These are phyloP conservation scores for Lentinus polychrous DNA, from an alignment of 1,284 basidiomycete species.

Conservation along the genomic window DNA sequence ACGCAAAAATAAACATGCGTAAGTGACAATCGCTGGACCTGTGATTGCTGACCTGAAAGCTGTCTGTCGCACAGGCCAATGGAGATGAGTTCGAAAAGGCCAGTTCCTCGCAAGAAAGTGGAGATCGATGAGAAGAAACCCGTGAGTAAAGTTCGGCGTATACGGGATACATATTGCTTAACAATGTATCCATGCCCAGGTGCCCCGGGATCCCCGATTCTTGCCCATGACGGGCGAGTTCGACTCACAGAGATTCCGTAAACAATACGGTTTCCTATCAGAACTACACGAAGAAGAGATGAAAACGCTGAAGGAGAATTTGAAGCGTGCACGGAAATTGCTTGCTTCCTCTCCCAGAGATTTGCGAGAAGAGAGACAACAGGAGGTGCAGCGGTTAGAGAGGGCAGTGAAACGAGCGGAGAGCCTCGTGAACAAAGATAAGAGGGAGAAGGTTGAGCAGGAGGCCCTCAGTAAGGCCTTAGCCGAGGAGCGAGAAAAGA, in stretches of 20 bases:
- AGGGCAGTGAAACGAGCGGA: constrained; percentile 71
- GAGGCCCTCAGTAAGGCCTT: constrained; percentile 55
- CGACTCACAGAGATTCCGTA: constrained; percentile 60
- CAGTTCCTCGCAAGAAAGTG: constrained; percentile 73
- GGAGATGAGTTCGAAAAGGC: constrained; percentile 82
- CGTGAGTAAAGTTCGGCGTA: constrained; percentile 34
- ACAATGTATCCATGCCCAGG: constrained; percentile 38
- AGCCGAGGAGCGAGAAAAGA: constrained; percentile 70
- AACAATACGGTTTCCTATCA: constrained; percentile 77
- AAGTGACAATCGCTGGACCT: constrained; percentile 30
- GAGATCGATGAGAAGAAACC: constrained; percentile 67
- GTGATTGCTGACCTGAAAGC: neutral
- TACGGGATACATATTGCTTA: constrained; percentile 1
- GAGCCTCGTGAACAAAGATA: constrained; percentile 72
- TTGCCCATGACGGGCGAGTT: constrained; percentile 70
- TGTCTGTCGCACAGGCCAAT: constrained; percentile 50
- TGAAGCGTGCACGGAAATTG: constrained; percentile 65
- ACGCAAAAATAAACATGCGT: constrained; percentile 86
- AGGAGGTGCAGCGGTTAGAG: constrained; percentile 74
- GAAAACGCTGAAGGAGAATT: constrained; percentile 53
- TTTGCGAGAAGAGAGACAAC: constrained; percentile 56
- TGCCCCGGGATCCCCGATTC: constrained; percentile 87
- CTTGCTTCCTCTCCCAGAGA: constrained; percentile 60
- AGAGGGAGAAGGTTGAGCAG: constrained; percentile 62
- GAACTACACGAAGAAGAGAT: constrained; percentile 68